Base-by-base conservation (phyloP, 331 rosid genomes). In the Dryas integrifolia region DNA sequence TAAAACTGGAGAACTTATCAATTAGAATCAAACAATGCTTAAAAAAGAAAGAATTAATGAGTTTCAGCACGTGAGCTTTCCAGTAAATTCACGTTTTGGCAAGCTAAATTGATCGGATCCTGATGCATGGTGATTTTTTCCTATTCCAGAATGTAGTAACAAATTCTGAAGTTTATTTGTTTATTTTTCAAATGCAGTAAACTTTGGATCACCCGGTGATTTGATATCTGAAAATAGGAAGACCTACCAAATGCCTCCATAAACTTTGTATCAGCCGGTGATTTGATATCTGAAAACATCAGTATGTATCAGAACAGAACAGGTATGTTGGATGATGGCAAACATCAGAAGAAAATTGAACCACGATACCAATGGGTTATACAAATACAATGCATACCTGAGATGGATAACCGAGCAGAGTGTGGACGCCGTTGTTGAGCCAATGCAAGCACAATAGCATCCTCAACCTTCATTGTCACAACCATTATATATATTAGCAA, bases 221-320 rank as follows among this genome's bases (percentile, higher is more conserved):
- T 13, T 26, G 8, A 14, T 30, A 11, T 68, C 16, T 21, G 61
- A 9, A 49, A 7, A 44, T 26, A 38, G 14, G n/a, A 48, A 58
- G 48, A 77, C 92, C 55, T 86, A 93, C 97, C 98, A 78, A 89
- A 82, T 65, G 96, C 98, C 82, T 93, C 98, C 91, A 84, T 91
- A 80, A 85, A 93, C 86, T 93, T 91, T 40, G 96, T 92, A 83
- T 91, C 95, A 58, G 77, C 80, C 5, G 96, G 96, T 57, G 98
- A 89, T 88, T 93, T 93, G 74, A 93, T 46, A 75, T 91, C 98
- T 93, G 92, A 75, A 63, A 75, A 75, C 46, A 81, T 44, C 61
- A 67, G 47, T 47, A 59, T 9, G 70, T 62, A 46, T 75, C 12
- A 21, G 15, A 46, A 72, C 8, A 63, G 12, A 41, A 15, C 8